These are phyloP conservation scores for Cercospora berteroae DNA, from an alignment of 2,329 filamentous ascomycete genomes.

Conservation along the genomic window DNA sequence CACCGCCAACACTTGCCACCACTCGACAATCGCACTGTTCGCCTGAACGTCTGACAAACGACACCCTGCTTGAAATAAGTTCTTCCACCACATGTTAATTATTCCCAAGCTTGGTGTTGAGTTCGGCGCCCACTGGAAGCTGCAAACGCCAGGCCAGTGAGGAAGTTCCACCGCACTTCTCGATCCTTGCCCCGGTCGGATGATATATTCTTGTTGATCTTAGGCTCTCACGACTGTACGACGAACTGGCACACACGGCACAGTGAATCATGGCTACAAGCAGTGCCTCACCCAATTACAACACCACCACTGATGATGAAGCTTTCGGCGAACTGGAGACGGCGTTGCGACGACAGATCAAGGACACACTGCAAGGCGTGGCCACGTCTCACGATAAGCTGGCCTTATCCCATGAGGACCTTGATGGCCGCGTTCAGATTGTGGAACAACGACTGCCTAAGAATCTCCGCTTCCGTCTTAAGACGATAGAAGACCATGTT, in stretches of 20 bases:
- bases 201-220: not conserved
- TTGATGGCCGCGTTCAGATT: conserved; percentile 1
- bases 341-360: conserved; percentile 9
- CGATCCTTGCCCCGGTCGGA: not conserved
- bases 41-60: not conserved
- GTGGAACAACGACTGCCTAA: conserved; percentile 9
- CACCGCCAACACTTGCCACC: not conserved
- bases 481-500: conserved; percentile 8
- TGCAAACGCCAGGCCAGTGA: not conserved
- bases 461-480: conserved; percentile 7
- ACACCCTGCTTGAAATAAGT: not conserved
- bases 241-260: not conserved
- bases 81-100: not conserved
- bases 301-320: conserved; percentile 5
- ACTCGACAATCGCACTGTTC: not conserved
- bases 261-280: not conserved
- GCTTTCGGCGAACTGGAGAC: conserved; percentile 11
- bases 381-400: conserved; percentile 1
- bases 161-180: not conserved
- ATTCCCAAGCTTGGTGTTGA: not conserved
- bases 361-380: conserved; percentile 3
- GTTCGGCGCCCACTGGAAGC: not conserved
- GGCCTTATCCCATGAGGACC: not conserved
- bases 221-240: not conserved
- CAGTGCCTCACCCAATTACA: not conserved